Evolutionary conservation across 2,329 filamentous ascomycete genomes (phyloP).

Genomic region (Pseudocercospora musae): DNA sequence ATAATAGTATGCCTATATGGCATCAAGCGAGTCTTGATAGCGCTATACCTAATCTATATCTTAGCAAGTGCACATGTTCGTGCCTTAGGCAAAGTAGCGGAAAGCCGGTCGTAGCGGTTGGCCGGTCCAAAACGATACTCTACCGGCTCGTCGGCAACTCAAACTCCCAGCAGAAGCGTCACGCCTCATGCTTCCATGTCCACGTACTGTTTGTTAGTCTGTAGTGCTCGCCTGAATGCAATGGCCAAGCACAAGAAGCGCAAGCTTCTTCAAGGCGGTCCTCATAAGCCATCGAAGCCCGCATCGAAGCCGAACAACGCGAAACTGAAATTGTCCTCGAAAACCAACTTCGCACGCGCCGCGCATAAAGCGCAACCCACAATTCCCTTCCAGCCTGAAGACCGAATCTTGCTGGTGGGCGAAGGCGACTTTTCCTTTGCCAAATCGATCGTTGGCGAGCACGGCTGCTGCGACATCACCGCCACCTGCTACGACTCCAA

Average conservation of each 20-base stretch:
- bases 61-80: too few relatives aligned
- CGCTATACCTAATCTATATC: too few relatives aligned
- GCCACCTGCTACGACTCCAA: constrained; percentile 66
- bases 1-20: neutral
- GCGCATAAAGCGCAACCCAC: constrained; percentile 43
- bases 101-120: too few relatives aligned
- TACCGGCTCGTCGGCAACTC: too few relatives aligned
- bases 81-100: too few relatives aligned
- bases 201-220: neutral
- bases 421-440: constrained; percentile 80
- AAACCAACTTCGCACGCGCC: neutral
- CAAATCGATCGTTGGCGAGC: constrained; percentile 61
- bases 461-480: constrained; percentile 63
- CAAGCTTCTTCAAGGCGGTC: constrained; percentile 20
- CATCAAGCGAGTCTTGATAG: too few relatives aligned
- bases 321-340: neutral
- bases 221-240: neutral
- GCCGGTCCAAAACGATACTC: too few relatives aligned
- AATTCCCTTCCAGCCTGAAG: constrained; percentile 63
- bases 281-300: constrained; percentile 9
- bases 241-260: constrained; percentile 32
- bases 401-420: constrained; percentile 71
- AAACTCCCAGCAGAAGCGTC: neutral
- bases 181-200: neutral
- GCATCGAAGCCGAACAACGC: constrained; percentile 5